Conservation (phyloP, 371 early-diverging fungal genomes). For the Mortierella sp. region DNA sequence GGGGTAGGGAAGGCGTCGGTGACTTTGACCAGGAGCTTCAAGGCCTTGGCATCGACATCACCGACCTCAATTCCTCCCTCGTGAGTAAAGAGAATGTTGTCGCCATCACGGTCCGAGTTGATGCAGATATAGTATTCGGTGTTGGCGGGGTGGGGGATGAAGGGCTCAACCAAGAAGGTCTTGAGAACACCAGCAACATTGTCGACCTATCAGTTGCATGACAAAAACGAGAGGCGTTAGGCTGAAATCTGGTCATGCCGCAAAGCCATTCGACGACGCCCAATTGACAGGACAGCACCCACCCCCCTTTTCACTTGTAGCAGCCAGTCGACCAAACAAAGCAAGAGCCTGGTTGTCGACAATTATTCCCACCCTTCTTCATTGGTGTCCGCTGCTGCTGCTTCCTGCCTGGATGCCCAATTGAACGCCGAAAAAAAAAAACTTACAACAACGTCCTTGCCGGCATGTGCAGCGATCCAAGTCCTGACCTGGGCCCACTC, state of each 20-base stretch:
- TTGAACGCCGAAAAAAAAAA: not conserved
- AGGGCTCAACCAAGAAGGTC: conserved; percentile 97
- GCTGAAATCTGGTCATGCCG: not conserved
- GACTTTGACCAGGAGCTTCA: conserved; percentile 84
- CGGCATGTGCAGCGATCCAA: conserved; percentile 94
- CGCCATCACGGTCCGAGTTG: conserved; percentile 95
- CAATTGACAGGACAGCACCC: not conserved
- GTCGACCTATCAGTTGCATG: conserved; percentile 91
- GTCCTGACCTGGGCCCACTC: conserved; percentile 88
- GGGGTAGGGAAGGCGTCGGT: conserved; percentile 74
- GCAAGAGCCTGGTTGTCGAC: not conserved
- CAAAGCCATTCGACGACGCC: not conserved
- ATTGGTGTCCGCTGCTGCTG: not conserved
- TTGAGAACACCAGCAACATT: conserved; percentile 88
- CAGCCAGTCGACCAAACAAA: not conserved
- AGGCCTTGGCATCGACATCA: conserved; percentile 98
- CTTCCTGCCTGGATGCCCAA: not conserved
- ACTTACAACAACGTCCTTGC: conserved; percentile 84
- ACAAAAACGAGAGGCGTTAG: not conserved
- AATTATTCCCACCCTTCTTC: conserved; percentile 12
- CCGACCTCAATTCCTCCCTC: conserved; percentile 99
- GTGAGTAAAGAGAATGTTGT: conserved; percentile 95
- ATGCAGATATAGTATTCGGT: conserved; percentile 98
- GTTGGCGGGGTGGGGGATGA: conserved; percentile 91
- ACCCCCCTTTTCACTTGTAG: not conserved